A percentile compares a stretch with the other conserved stretches of the same genome.
Evolutionary conservation across 345 rosid species (phyloP).

Genomic region (Linum trigynum): DNA sequence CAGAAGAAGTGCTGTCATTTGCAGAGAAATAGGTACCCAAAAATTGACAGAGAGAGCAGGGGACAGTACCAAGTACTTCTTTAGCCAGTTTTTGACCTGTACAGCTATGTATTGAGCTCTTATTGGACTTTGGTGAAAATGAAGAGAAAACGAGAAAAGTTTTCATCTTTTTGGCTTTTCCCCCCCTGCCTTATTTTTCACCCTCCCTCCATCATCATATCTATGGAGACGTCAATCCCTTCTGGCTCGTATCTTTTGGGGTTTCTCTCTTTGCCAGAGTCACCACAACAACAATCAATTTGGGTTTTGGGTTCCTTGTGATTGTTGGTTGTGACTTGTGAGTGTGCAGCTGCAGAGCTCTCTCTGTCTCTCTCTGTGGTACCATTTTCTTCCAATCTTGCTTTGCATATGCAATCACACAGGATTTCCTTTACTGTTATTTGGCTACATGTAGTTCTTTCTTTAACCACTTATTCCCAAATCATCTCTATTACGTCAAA

Average conservation of each 20-base stretch:
- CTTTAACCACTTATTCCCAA: too few relatives aligned
- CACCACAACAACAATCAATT: background rate
- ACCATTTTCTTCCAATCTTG: background rate
- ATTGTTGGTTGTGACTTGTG: background rate
- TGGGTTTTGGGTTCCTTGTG: background rate
- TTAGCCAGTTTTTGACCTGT: slow-evolving; percentile 17
- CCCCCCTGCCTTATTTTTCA: background rate
- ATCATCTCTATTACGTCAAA: background rate
- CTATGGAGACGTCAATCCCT: slow-evolving; percentile 2
- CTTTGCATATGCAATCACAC: too few relatives aligned
- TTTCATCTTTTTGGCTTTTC: too few relatives aligned
- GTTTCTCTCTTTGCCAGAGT: background rate
- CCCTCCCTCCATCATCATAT: slow-evolving; percentile 3
- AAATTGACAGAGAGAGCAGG: slow-evolving; percentile 8
- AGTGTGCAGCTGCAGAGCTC: slow-evolving; percentile 3
- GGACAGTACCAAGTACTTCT: slow-evolving; percentile 15
- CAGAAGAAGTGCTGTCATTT: background rate
- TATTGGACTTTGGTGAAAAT: background rate
- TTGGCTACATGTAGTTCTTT: too few relatives aligned
- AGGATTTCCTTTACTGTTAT: background rate
- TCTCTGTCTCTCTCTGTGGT: background rate
- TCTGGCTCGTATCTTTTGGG: slow-evolving; percentile 11
- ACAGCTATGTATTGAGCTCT: background rate
- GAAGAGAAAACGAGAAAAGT: too few relatives aligned
- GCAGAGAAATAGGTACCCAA: background rate